Percentiles rank a stretch among this genome's conserved stretches.
Conservation (phyloP, 192 early-diverging fungal species). For the Coemansia sp. region DNA sequence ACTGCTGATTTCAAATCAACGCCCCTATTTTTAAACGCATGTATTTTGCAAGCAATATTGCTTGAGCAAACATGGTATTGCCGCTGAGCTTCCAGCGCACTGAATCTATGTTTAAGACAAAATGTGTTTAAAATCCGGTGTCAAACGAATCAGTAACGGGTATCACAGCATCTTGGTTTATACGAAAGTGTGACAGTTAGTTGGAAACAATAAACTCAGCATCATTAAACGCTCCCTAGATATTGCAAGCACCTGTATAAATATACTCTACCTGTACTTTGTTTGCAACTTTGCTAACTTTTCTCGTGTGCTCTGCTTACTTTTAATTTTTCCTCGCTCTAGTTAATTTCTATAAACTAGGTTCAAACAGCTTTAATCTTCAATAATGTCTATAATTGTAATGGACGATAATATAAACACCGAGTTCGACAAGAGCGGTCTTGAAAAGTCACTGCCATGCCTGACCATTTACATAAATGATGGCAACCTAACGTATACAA, state of each 20-base stretch:
- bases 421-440: slow-evolving; percentile 9
- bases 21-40: too few species aligned
- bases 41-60: too few species aligned
- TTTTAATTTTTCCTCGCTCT: not conserved
- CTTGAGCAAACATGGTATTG: too few species aligned
- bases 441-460: slow-evolving; percentile 33
- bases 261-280: not conserved
- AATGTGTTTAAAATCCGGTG: not conserved
- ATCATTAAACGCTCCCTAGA: not conserved
- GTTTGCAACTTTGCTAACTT: not conserved
- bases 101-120: too few species aligned
- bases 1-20: too few species aligned
- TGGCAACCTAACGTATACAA: slow-evolving; percentile 41
- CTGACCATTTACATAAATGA: slow-evolving; percentile 46
- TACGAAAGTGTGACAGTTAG: not conserved
- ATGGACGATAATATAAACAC: not conserved
- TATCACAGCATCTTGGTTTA: not conserved
- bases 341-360: not conserved
- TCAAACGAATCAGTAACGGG: slow-evolving; percentile 1
- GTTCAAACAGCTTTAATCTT: not conserved
- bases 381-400: slow-evolving; percentile 5
- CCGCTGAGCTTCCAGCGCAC: too few species aligned
- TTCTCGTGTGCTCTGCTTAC: not conserved
- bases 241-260: not conserved
- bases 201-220: not conserved